These are phyloP conservation scores for Microglena sp. DNA, from an alignment of 139 green algal species.

Conservation along the genomic window DNA sequence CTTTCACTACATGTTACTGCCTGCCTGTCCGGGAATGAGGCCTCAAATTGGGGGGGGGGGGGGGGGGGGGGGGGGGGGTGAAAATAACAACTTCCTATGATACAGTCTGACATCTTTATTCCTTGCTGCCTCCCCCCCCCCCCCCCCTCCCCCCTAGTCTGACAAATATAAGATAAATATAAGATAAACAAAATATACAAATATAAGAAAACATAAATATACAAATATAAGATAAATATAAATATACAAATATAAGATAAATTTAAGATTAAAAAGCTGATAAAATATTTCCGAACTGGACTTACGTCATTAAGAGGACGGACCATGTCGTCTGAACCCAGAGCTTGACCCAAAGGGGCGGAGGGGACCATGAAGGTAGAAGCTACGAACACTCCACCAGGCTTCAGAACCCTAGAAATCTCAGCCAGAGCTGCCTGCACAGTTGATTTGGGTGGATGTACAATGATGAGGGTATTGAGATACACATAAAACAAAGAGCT, in stretches of 20 bases:
- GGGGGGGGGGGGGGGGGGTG: no score
- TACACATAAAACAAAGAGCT: no score
- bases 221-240: background rate
- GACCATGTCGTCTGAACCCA: constrained; percentile 57
- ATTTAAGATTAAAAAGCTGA: background rate
- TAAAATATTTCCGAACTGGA: background rate
- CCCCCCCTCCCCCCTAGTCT: no score
- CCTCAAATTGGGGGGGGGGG: no score
- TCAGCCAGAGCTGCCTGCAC: constrained; percentile 63
- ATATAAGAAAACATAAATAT: background rate
- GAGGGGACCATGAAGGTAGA: constrained; percentile 73
- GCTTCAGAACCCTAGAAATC: constrained; percentile 81
- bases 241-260: background rate
- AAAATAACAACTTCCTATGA: no score
- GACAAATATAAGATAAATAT: no score
- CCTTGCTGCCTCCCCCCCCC: no score
- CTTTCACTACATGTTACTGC: no score
- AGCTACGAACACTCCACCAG: constrained; percentile 87
- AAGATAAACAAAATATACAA: no score
- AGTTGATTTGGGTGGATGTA: background rate
- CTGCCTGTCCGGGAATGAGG: no score
- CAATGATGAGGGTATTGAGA: no score
- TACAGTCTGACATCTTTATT: no score
- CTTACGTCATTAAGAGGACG: constrained; percentile 47
- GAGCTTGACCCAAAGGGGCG: constrained; percentile 60